Evolutionary conservation across 352 stramenopile species (phyloP).

Genomic region (Peronosclerospora sorghi): DNA sequence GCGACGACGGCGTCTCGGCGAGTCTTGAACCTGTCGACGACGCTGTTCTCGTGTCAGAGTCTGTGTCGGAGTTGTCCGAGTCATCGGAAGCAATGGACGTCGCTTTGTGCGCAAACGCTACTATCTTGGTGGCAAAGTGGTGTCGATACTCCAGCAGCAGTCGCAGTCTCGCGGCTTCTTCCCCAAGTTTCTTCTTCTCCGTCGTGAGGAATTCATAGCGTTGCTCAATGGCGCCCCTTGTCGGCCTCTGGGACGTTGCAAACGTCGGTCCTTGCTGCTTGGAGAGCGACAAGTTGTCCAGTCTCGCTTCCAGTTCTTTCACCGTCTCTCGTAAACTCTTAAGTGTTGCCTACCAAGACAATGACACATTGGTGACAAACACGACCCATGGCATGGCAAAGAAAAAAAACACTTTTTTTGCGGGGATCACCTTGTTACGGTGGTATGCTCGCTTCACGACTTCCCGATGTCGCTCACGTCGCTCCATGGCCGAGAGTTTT

Average conservation of each 20-base stretch:
- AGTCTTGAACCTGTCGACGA: slow-evolving; percentile 7
- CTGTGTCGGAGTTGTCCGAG: slow-evolving; percentile 12
- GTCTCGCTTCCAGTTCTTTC: slow-evolving; percentile 36
- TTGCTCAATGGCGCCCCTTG: slow-evolving; percentile 21
- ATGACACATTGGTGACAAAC: background rate
- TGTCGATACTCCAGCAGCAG: slow-evolving; percentile 30
- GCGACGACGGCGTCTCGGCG: slow-evolving; percentile 7
- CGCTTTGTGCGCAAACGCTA: slow-evolving; percentile 8
- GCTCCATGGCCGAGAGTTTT: slow-evolving; percentile 45
- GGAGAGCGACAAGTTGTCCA: slow-evolving; percentile 28
- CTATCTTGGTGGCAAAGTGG: slow-evolving; percentile 29
- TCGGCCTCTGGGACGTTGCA: background rate
- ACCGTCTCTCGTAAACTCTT: slow-evolving; percentile 44
- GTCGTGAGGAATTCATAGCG: slow-evolving; percentile 25
- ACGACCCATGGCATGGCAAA: background rate
- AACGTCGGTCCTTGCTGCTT: slow-evolving; percentile 4
- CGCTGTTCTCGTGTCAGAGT: slow-evolving; percentile 21
- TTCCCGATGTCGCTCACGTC: slow-evolving; percentile 48
- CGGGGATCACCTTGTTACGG: slow-evolving; percentile 52
- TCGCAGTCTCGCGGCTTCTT: slow-evolving; percentile 30
- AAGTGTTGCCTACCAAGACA: slow-evolving; percentile 24
- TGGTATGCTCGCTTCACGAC: slow-evolving; percentile 70
- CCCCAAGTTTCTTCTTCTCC: slow-evolving; percentile 31
- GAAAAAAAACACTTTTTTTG: background rate
- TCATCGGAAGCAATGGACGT: slow-evolving; percentile 13